A percentile compares a stretch with the other conserved stretches of the same genome.
phyloP scores from a whole-genome alignment of 257 asterid species.

The Rauvolfia tetraphylla region DNA sequence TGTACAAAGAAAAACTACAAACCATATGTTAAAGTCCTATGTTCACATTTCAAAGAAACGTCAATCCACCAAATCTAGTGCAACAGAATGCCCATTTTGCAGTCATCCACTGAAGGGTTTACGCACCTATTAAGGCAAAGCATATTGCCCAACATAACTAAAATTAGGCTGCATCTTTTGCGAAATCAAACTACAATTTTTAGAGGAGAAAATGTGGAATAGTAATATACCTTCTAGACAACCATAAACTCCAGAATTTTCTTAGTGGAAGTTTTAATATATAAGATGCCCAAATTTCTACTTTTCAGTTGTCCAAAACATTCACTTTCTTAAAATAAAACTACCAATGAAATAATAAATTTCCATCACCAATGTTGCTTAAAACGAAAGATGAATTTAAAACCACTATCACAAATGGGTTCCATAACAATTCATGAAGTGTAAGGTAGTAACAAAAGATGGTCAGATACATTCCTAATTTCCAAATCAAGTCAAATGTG shows the following conservation, averaged over 20 bases:
- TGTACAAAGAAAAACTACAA: neutral
- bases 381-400: neutral
- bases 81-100: neutral
- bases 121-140: neutral
- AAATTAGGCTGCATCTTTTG: neutral
- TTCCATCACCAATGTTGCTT: neutral
- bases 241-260: neutral
- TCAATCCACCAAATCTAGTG: neutral
- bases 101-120: neutral
- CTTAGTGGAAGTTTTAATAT: neutral
- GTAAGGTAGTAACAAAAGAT: neutral
- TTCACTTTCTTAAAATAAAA: neutral
- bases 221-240: neutral
- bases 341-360: neutral
- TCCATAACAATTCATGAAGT: neutral
- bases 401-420: neutral
- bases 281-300: neutral
- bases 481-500: neutral
- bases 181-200: neutral
- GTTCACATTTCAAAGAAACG: neutral
- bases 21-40: neutral
- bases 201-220: too few species aligned
- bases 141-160: neutral
- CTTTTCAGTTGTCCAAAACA: neutral
- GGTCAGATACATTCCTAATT: neutral